Base-by-base conservation (phyloP, 2,329 filamentous ascomycete species). In the Stylonectria norvegica region DNA sequence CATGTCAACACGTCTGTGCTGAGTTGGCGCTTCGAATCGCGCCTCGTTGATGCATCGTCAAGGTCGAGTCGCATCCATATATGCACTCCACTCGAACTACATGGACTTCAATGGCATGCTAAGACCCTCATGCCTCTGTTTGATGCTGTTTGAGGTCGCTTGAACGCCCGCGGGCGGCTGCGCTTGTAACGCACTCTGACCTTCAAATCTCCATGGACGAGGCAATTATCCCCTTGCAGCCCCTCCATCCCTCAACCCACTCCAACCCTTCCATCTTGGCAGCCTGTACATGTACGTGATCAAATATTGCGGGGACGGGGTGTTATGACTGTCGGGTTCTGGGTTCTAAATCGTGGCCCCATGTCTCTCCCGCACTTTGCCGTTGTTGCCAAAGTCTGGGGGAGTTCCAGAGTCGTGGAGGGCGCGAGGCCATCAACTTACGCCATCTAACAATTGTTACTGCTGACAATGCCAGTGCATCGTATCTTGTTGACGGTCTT, bases 1-100 rank as follows among this genome's bases (percentile, higher is more conserved):
- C 34, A 15, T 33, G 32, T 42, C 27, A 34, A 34, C 11, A 31
- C 31, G 15, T 16, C 11, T 16, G 14, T 32, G 15, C 14, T 28
- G 43, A 19, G 29, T 15, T 20, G 18, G 33, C 32, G 34, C 29
- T 40, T 43, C 17, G 41, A 32, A 36, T 43, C 31, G 38, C 29
- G 20, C 38, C 34, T 36, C 38, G 33, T 19, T 27, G 28, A 32
- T 34, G 34, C 34, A 40, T 23, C 20, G 28, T n/a, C 28, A 34
- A 25, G 32, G 20, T 34, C 14, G 20, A 18, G 32, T 25, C 17
- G 27, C 27, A 20, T 29, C 30, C 11, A 20, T 40, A 20, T 20
- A 22, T 31, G 38, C 46, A 40, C 27, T 16, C 30, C n/a, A 28
- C 11, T 6, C 22, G 20, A 32, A 20, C 15, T 23, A 42, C 34